Evolutionary conservation across 768 basidiomycete species (phyloP).

Genomic region (Suillus hirtellus): DNA sequence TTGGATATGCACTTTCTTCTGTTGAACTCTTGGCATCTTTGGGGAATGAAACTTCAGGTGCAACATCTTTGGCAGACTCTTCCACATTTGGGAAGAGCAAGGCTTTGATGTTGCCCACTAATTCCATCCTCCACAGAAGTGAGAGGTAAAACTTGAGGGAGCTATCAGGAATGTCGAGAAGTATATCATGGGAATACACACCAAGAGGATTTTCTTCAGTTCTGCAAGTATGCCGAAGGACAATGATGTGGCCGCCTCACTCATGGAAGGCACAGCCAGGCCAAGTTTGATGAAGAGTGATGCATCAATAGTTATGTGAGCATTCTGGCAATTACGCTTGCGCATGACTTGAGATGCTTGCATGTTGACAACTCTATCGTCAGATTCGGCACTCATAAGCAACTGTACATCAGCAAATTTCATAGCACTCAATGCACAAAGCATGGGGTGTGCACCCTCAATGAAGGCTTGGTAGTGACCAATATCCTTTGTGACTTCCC

Average conservation of each 20-base stretch:
- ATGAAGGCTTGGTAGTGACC: constrained; percentile 24
- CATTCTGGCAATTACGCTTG: constrained; percentile 19
- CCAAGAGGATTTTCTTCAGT: constrained; percentile 33
- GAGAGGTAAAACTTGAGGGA: constrained; percentile 26
- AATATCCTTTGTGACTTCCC: constrained; percentile 15
- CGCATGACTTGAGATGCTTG: constrained; percentile 29
- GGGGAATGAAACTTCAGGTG: background rate
- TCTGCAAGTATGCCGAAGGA: constrained; percentile 20
- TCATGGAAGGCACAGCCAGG: constrained; percentile 25
- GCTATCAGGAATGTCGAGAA: background rate
- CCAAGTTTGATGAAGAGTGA: constrained; percentile 33
- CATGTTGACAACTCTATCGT: constrained; percentile 5
- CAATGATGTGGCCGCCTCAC: constrained; percentile 19
- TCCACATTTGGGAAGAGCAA: constrained; percentile 1
- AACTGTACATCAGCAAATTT: no score
- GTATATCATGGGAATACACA: constrained; percentile 16
- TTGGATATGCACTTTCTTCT: constrained; percentile 37
- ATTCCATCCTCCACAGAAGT: constrained; percentile 19
- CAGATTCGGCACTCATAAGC: background rate
- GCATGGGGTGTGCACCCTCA: constrained; percentile 23
- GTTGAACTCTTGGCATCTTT: background rate
- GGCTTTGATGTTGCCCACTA: constrained; percentile 12
- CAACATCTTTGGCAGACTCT: background rate
- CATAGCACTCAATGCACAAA: constrained; percentile 21
- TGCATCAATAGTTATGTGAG: constrained; percentile 22